Evolutionary conservation across 495 filamentous ascomycete species (phyloP).

Genomic region (Thermochaetoides thermophila): DNA sequence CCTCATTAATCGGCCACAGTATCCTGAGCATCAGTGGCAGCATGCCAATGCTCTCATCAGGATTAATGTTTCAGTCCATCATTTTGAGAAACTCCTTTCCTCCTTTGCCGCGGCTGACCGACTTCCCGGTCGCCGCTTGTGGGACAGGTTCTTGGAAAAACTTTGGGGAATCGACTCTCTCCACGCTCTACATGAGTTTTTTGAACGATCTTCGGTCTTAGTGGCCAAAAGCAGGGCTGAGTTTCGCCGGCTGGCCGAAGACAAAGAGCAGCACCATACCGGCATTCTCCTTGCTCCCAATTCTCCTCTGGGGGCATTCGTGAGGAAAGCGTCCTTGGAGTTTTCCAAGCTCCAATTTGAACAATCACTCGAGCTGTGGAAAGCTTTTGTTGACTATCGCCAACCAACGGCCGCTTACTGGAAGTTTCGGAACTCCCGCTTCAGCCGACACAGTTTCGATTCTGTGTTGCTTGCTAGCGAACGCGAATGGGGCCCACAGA

Average conservation of each 20-base stretch:
- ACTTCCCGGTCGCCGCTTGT: constrained; percentile 63
- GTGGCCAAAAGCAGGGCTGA: constrained; percentile 49
- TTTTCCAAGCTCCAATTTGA: constrained; percentile 68
- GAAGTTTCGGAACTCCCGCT: constrained; percentile 50
- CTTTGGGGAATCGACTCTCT: constrained; percentile 76
- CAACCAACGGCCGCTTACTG: constrained; percentile 57
- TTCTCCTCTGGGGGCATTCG: constrained; percentile 76
- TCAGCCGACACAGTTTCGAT: constrained; percentile 52
- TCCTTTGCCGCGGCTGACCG: constrained; percentile 40
- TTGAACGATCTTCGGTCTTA: constrained; percentile 40
- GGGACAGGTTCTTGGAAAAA: constrained; percentile 72
- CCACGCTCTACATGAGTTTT: constrained; percentile 61
- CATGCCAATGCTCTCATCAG: constrained; percentile 27
- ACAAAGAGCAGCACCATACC: constrained; percentile 16
- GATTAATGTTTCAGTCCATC: constrained; percentile 46
- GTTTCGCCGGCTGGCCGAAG: constrained; percentile 26
- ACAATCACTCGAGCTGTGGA: constrained; percentile 64
- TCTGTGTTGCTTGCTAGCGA: constrained; percentile 39
- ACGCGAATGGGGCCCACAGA: constrained; percentile 27
- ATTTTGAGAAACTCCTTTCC: constrained; percentile 50
- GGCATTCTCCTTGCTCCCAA: constrained; percentile 42
- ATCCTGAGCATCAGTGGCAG: constrained; percentile 20
- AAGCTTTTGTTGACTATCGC: constrained; percentile 60
- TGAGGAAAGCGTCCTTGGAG: constrained; percentile 62
- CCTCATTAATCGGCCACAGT: constrained; percentile 3